phyloP scores from a whole-genome alignment of 371 early-diverging fungal genomes.

The Phascolomyces articulosus region DNA sequence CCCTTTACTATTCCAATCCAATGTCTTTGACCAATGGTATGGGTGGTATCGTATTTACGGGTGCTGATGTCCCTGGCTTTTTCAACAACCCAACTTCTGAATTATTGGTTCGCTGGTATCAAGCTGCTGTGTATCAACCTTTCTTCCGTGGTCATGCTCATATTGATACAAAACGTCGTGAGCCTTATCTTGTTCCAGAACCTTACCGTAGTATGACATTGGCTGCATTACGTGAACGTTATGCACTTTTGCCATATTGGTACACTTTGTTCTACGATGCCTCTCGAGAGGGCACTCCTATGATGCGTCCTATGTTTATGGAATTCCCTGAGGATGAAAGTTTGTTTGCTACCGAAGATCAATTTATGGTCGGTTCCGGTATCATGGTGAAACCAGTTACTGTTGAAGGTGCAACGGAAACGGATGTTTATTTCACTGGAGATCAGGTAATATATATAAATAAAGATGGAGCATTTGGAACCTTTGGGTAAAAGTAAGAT shows the following conservation, averaged over 20 bases:
- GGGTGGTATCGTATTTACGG: constrained; percentile 79
- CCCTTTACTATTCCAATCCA: constrained; percentile 74
- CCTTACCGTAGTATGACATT: constrained; percentile 73
- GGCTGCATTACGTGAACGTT: constrained; percentile 74
- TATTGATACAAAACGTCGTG: constrained; percentile 93
- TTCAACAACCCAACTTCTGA: constrained; percentile 86
- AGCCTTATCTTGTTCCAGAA: constrained; percentile 94
- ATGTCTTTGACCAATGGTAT: constrained; percentile 81
- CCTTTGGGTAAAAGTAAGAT: not conserved
- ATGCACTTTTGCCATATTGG: constrained; percentile 78
- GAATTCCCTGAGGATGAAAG: constrained; percentile 80
- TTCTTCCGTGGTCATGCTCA: constrained; percentile 95
- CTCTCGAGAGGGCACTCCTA: constrained; percentile 66
- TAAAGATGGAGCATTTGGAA: too few species aligned
- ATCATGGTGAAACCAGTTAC: constrained; percentile 81
- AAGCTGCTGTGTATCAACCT: constrained; percentile 88
- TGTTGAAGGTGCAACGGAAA: constrained; percentile 49
- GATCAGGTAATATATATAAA: constrained; percentile 31
- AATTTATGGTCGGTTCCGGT: constrained; percentile 81
- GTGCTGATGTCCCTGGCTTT: constrained; percentile 94
- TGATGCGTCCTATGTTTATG: constrained; percentile 84
- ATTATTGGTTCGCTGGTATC: constrained; percentile 88
- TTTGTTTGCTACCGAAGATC: constrained; percentile 77
- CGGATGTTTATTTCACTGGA: constrained; percentile 74
- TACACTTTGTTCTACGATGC: constrained; percentile 84